Evolutionary conservation across 176 grass and related monocot genomes (phyloP).

Genomic region (Aegilops tauschii): DNA sequence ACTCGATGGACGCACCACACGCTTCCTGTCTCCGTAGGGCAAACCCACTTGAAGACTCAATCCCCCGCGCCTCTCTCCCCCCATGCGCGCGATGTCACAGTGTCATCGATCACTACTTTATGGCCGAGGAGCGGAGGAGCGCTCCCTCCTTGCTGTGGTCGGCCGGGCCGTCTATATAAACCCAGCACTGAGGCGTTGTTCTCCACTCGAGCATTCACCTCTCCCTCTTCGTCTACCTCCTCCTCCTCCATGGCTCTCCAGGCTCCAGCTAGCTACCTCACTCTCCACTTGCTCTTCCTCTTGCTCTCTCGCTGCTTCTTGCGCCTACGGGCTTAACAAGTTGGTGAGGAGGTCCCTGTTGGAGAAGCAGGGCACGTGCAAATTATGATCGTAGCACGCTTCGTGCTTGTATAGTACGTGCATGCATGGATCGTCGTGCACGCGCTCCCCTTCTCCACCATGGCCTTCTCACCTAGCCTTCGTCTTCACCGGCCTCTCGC

Average conservation of each 20-base stretch:
- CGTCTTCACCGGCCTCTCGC: neutral
- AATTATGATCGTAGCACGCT: slow-evolving; percentile 1
- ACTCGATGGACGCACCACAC: slow-evolving; percentile 20
- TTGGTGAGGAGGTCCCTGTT: slow-evolving; percentile 77
- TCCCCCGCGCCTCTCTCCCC: neutral
- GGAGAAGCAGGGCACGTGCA: slow-evolving; percentile 99
- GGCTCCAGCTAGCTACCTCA: neutral
- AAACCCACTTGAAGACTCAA: slow-evolving; percentile 64
- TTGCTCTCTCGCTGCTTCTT: neutral
- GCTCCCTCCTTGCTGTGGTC: neutral
- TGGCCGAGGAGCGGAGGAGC: neutral
- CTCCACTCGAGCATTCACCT: neutral
- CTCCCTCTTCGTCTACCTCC: neutral
- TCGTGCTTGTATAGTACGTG: neutral
- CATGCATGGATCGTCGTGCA: slow-evolving; percentile 37
- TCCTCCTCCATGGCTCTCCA: neutral
- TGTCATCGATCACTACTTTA: neutral
- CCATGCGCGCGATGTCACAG: neutral
- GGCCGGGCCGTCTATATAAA: slow-evolving; percentile 48
- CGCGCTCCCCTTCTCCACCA: slow-evolving; percentile 98
- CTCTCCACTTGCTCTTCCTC: neutral
- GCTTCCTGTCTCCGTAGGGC: slow-evolving; percentile 7
- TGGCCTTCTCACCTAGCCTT: slow-evolving; percentile 57
- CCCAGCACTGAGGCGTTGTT: neutral
- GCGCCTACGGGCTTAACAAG: neutral